Conservation (phyloP, 805 yeast species). For the Kluyveromyces starmeri region DNA sequence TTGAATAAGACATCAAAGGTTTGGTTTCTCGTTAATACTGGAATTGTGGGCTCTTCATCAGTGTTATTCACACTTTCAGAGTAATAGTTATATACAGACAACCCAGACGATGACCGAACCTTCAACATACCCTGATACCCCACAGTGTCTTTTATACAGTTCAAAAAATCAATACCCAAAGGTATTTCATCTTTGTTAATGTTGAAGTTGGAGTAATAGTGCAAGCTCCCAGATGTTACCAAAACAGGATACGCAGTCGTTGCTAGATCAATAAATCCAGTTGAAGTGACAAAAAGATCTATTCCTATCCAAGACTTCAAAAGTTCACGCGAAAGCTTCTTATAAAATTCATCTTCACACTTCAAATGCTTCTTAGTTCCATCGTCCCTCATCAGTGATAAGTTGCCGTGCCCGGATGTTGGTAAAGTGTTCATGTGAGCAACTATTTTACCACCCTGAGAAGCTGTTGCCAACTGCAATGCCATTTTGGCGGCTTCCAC, state of each 20-base stretch:
- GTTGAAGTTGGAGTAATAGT: constrained; percentile 58
- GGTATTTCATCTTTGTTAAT: constrained; percentile 61
- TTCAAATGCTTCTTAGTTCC: constrained; percentile 45
- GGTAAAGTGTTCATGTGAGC: constrained; percentile 64
- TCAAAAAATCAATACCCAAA: constrained; percentile 51
- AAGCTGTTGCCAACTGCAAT: constrained; percentile 36
- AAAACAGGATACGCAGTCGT: constrained; percentile 57
- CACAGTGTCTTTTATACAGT: constrained; percentile 38
- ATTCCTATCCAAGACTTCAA: constrained; percentile 56
- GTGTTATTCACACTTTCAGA: constrained; percentile 43
- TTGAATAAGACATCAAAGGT: constrained; percentile 61
- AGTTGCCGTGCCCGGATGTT: constrained; percentile 69
- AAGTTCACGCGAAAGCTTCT: constrained; percentile 47
- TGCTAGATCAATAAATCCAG: constrained; percentile 59
- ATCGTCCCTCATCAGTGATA: constrained; percentile 34
- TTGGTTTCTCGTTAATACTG: constrained; percentile 53
- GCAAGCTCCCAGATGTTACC: constrained; percentile 63
- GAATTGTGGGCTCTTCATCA: constrained; percentile 58
- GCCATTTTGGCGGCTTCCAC: constrained; percentile 57
- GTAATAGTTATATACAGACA: constrained; percentile 70
- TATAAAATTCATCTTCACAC: constrained; percentile 55
- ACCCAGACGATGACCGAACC: constrained; percentile 79
- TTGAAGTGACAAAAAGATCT: constrained; percentile 65
- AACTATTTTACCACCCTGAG: constrained; percentile 80
- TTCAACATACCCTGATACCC: constrained; percentile 82